These are phyloP conservation scores for Glarea lozoyensis DNA, from an alignment of 495 filamentous ascomycete species.

Conservation along the genomic window DNA sequence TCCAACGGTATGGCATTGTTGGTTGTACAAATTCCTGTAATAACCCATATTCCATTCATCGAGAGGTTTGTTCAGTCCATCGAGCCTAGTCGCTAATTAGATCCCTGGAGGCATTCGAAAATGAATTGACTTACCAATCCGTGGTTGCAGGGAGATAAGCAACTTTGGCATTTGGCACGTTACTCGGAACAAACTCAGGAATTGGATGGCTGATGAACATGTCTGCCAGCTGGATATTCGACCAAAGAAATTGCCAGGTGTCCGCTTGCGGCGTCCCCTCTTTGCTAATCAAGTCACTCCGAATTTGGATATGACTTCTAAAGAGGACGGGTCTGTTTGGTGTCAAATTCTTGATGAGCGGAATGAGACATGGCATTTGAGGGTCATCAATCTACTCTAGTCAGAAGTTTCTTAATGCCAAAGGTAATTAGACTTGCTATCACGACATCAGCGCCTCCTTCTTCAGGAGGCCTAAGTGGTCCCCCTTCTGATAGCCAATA, in stretches of 20 bases:
- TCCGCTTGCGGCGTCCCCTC: constrained; percentile 60
- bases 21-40: constrained; percentile 70
- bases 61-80: constrained; percentile 77
- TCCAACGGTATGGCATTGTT: constrained; percentile 46
- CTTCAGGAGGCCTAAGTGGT: constrained; percentile 52
- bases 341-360: constrained; percentile 60
- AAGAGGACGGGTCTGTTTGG: constrained; percentile 73
- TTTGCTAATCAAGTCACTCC: constrained; percentile 59
- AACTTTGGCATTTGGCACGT: constrained; percentile 57
- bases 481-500: constrained; percentile 68
- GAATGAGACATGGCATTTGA: constrained; percentile 79
- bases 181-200: constrained; percentile 61
- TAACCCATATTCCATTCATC: constrained; percentile 65
- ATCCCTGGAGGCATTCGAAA: background rate
- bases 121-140: constrained; percentile 50
- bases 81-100: constrained; percentile 44
- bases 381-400: constrained; percentile 60
- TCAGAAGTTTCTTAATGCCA: constrained; percentile 4
- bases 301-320: constrained; percentile 78
- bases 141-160: constrained; percentile 78
- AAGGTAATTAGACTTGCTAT: constrained; percentile 38
- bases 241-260: constrained; percentile 73
- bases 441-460: constrained; percentile 74
- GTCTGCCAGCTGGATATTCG: constrained; percentile 60
- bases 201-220: constrained; percentile 84